Evolutionary conservation across 2,329 filamentous ascomycete genomes (phyloP), one percentile per base, ranked within the genome.

Genomic region (Penicillium brevicompactum): DNA sequence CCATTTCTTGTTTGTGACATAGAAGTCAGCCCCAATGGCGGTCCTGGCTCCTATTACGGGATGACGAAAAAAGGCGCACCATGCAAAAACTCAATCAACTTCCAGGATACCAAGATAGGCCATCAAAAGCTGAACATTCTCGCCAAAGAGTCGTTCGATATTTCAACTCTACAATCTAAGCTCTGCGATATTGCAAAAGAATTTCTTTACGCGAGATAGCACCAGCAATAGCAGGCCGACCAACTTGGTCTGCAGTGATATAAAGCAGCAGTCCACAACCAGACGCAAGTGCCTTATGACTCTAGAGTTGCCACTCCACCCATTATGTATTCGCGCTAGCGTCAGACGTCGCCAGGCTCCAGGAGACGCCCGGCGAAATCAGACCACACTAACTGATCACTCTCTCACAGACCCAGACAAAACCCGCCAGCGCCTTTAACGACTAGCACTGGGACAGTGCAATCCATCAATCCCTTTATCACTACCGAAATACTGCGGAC

Each of bases 141-240:
- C 8, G 14, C 46, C 5, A 49, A 22, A 41, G 14, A 49, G 46
- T 21, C 22, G 16, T 49, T 49, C 14, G 9, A n/a, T 2, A 3
- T 21, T 3, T 40, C 37, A 40, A 16, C 14, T 3, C 16, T n/a
- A 14, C 31, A 13, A 32, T 10, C 31, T 8, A 32, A 32, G 31
- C 31, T 32, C 31, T 32, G 8, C 11, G 8, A 4, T 32, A 13
- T 32, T 32, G 10, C 31, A 2, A 46, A 10, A 46, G 22, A 42
- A 18, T 41, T 52, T 11, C 43, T 46, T 22, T 52, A 22, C 16
- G 27, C 43, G 4, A 52, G 49, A 27, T 52, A 22, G 43, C 43
- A 46, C 9, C 22, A 30, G 3, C 43, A 46, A 45, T 21, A 14
- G 4, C 22, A 52, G 42, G 42, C 49, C 32, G 32, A 52, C 1